These are phyloP conservation scores for Neofusicoccum umdonicola DNA, from an alignment of 2,329 filamentous ascomycete genomes.

Conservation along the genomic window DNA sequence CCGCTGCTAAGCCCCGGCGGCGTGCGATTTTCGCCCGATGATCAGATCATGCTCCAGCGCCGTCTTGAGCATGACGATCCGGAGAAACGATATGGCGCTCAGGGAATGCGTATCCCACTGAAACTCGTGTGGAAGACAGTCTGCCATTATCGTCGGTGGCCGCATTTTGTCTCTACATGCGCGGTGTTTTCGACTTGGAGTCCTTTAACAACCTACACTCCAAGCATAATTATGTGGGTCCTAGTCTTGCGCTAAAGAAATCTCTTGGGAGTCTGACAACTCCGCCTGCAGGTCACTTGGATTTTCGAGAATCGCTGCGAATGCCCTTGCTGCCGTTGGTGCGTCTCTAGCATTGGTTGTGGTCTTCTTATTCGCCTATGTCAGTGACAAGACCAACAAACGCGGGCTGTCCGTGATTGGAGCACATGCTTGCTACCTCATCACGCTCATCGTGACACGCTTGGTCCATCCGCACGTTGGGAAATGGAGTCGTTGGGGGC, in stretches of 20 bases:
- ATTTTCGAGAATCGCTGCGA: constrained; percentile 47
- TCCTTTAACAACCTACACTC: constrained; percentile 53
- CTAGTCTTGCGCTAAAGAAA: too few relatives aligned
- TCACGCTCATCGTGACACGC: constrained; percentile 43
- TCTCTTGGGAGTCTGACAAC: neutral
- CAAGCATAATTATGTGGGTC: constrained; percentile 36
- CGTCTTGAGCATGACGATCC: constrained; percentile 37
- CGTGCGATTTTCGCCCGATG: constrained; percentile 35
- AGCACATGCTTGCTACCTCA: constrained; percentile 47
- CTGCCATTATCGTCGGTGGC: constrained; percentile 47
- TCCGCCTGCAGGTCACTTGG: constrained; percentile 34
- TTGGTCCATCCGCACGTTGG: constrained; percentile 44
- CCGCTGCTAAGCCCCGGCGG: constrained; percentile 42
- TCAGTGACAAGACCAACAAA: constrained; percentile 48
- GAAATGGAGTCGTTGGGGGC: constrained; percentile 49
- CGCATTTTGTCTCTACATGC: constrained; percentile 47
- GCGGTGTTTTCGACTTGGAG: constrained; percentile 55
- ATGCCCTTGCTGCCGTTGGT: constrained; percentile 45
- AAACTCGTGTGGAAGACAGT: constrained; percentile 46
- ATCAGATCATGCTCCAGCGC: constrained; percentile 35
- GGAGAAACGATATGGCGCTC: constrained; percentile 31
- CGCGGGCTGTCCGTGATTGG: constrained; percentile 46
- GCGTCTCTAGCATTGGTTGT: constrained; percentile 47
- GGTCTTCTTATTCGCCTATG: constrained; percentile 49
- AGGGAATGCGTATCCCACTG: constrained; percentile 39